These are phyloP conservation scores for Suillus subluteus DNA, from an alignment of 768 basidiomycete genomes.

Conservation along the genomic window DNA sequence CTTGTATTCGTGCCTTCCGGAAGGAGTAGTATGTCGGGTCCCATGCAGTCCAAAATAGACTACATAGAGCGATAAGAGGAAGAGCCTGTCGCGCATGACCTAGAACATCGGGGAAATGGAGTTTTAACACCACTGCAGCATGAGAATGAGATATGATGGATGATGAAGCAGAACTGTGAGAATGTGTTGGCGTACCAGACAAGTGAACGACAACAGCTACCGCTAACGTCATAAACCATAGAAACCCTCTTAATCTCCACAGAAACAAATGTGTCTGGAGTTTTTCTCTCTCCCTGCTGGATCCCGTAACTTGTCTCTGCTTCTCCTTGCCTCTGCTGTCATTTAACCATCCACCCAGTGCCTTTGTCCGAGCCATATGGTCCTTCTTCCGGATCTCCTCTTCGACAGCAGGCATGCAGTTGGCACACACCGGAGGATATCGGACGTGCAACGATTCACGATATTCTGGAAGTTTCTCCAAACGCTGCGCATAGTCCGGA, in stretches of 20 bases:
- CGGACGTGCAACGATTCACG: constrained; percentile 73
- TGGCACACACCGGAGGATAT: constrained; percentile 85
- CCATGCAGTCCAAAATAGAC: constrained; percentile 83
- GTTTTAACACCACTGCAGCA: constrained; percentile 34
- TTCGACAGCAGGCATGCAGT: constrained; percentile 79
- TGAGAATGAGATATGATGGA: constrained; percentile 19
- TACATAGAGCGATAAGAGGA: constrained; percentile 55
- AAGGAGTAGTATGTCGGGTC: constrained; percentile 77
- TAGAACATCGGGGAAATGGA: constrained; percentile 22
- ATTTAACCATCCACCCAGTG: constrained; percentile 71
- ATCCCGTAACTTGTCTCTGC: constrained; percentile 51
- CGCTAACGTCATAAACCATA: constrained; percentile 61
- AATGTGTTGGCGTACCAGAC: constrained; percentile 35
- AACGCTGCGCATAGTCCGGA: constrained; percentile 67
- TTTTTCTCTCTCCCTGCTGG: constrained; percentile 45
- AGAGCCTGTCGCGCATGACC: constrained; percentile 41
- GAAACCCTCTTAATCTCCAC: constrained; percentile 71
- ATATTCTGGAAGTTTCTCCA: constrained; percentile 71
- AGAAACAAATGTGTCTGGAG: constrained; percentile 53
- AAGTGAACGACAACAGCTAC: constrained; percentile 46
- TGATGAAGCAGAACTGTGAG: background rate
- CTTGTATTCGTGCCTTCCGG: constrained; percentile 65
- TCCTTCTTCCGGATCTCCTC: constrained; percentile 80
- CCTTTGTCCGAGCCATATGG: constrained; percentile 78
- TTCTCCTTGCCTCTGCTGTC: constrained; percentile 67